These are phyloP conservation scores for Apophysomyces ossiformis DNA, from an alignment of 371 early-diverging fungal species.

Conservation along the genomic window DNA sequence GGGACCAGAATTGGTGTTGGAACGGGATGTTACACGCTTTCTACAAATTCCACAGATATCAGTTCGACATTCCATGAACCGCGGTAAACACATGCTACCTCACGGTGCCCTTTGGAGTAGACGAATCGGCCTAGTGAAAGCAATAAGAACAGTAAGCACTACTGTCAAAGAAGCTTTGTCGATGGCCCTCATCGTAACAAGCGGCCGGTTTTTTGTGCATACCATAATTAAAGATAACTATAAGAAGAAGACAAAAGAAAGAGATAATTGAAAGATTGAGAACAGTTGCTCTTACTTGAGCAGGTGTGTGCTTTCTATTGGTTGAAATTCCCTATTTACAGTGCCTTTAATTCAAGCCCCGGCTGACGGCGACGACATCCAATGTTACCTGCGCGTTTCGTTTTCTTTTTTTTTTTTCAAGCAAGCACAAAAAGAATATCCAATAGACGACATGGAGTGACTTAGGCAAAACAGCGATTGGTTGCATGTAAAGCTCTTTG, in stretches of 20 bases:
- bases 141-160: background rate
- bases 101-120: constrained; percentile 43
- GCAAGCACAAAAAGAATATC: too few species aligned
- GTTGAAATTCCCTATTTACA: background rate
- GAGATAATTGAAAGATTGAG: background rate
- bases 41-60: constrained; percentile 25
- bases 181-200: background rate
- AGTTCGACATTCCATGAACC: background rate
- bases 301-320: constrained; percentile 10
- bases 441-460: too few species aligned
- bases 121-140: constrained; percentile 24
- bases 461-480: too few species aligned
- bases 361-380: too few species aligned
- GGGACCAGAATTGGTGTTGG: constrained; percentile 40
- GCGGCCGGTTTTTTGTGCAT: background rate
- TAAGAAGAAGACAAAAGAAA: background rate
- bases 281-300: background rate
- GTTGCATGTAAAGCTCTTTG: too few species aligned
- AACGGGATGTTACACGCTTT: constrained; percentile 55
- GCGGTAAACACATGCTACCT: constrained; percentile 24
- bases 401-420: too few species aligned
- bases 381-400: too few species aligned
- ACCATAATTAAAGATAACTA: background rate
- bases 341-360: too few species aligned
- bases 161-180: background rate